Evolutionary conservation across 495 filamentous ascomycete genomes (phyloP).

Genomic region (Penicillium fimorum): DNA sequence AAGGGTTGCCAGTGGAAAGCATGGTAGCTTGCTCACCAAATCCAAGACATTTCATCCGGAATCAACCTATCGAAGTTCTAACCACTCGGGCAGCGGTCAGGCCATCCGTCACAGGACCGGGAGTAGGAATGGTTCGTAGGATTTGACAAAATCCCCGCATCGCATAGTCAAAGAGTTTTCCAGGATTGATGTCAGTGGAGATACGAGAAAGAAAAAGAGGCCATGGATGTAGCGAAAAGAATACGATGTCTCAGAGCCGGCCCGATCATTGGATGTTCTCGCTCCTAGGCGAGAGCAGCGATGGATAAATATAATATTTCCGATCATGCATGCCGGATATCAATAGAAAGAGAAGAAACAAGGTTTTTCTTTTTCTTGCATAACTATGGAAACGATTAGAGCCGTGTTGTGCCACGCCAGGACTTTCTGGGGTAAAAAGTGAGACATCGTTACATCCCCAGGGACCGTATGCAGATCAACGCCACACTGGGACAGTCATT

Average conservation of each 20-base stretch:
- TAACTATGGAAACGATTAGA: not conserved
- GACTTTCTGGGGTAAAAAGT: conserved; percentile 18
- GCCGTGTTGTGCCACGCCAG: not conserved
- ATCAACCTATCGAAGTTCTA: not conserved
- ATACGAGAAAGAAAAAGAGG: not conserved
- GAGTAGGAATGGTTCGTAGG: not conserved
- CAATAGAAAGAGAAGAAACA: not conserved
- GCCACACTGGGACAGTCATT: not conserved
- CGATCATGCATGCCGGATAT: conserved; percentile 9
- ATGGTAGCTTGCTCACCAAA: not conserved
- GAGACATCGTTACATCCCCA: conserved; percentile 34
- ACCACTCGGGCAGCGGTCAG: conserved; percentile 14
- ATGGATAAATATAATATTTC: not conserved
- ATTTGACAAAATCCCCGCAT: conserved; percentile 8
- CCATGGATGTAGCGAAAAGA: not conserved
- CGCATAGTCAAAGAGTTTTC: not conserved
- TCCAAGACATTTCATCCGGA: conserved; percentile 6
- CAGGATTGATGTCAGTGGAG: not conserved
- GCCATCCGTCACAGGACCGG: conserved; percentile 10
- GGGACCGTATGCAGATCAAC: conserved; percentile 13
- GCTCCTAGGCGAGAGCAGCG: not conserved
- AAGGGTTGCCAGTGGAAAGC: not conserved
- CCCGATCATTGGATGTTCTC: not conserved
- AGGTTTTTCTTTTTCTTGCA: not conserved
- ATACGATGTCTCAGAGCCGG: conserved; percentile 17